Conservation (phyloP, 495 filamentous ascomycete genomes). For the Articulospora tetracladia region DNA sequence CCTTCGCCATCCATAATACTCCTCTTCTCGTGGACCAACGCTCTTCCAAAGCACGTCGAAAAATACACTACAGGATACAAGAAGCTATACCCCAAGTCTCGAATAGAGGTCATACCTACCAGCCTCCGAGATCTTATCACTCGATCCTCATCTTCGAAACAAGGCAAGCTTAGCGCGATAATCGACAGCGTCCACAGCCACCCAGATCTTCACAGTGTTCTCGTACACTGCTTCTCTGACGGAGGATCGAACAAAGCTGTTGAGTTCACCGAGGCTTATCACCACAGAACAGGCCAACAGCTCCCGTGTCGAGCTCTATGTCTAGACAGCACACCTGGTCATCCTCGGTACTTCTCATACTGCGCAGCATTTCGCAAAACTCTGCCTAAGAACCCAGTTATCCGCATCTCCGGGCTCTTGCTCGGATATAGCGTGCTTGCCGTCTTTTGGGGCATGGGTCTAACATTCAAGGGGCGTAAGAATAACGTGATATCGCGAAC, state of each 20-base stretch:
- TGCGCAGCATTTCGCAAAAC: constrained; percentile 19
- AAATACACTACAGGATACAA: constrained; percentile 3
- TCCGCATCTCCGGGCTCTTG: constrained; percentile 15
- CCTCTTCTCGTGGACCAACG: constrained; percentile 7
- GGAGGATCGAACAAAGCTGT: constrained; percentile 35
- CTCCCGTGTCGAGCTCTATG: constrained; percentile 27
- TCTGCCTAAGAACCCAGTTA: constrained; percentile 19
- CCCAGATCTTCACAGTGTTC: constrained; percentile 13
- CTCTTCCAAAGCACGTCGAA: neutral
- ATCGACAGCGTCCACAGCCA: constrained; percentile 22
- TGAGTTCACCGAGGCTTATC: constrained; percentile 27
- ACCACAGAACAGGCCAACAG: neutral
- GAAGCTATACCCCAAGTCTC: constrained; percentile 3
- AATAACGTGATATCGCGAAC: constrained; percentile 30
- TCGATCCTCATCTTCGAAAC: constrained; percentile 10
- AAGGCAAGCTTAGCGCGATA: constrained; percentile 27
- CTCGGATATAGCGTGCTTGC: constrained; percentile 22
- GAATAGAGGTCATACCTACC: neutral
- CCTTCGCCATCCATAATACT: constrained; percentile 2
- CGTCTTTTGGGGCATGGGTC: constrained; percentile 23
- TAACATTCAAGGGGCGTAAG: constrained; percentile 21
- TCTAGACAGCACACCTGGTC: constrained; percentile 25
- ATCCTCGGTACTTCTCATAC: constrained; percentile 28
- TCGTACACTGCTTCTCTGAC: constrained; percentile 37
- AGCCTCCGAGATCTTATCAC: constrained; percentile 3